Evolutionary conservation across 129 eudicot genomes (phyloP).

Genomic region (Calendula officinalis): DNA sequence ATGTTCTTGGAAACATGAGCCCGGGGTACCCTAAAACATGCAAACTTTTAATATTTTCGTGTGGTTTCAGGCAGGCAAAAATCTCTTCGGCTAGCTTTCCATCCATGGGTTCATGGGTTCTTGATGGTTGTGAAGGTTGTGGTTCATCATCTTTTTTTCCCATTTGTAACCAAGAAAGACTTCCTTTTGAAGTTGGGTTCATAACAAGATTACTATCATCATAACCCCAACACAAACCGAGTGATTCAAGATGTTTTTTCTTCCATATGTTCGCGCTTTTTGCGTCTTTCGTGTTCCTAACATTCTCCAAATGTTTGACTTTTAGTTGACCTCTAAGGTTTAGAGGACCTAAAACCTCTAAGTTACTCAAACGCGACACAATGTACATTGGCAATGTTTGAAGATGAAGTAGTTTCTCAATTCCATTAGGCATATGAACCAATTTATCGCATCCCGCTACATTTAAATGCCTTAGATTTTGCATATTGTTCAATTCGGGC

Average conservation of each 20-base stretch:
- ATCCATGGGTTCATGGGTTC: constrained; percentile 9
- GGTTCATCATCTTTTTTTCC: constrained; percentile 7
- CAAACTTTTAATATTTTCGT: constrained; percentile 21
- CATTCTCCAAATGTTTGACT: constrained; percentile 30
- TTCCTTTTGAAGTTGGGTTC: constrained; percentile 25
- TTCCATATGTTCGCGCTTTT: constrained; percentile 19
- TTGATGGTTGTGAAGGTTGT: constrained; percentile 12
- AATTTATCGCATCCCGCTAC: constrained; percentile 29
- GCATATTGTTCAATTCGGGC: constrained; percentile 26
- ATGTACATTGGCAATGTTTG: constrained; percentile 30
- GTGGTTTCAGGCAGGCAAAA: constrained; percentile 24
- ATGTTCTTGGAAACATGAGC: constrained; percentile 8
- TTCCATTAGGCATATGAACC: constrained; percentile 14
- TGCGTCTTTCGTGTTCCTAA: constrained; percentile 15
- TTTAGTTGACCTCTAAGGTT: constrained; percentile 35
- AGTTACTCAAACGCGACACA: constrained; percentile 14
- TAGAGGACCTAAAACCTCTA: constrained; percentile 23
- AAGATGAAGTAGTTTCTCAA: constrained; percentile 21
- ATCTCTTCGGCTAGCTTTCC: constrained; percentile 14
- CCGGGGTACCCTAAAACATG: constrained; percentile 35
- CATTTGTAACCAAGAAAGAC: constrained; percentile 17
- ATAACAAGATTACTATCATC: constrained; percentile 23
- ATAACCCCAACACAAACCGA: constrained; percentile 28
- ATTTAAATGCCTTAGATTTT: constrained; percentile 32
- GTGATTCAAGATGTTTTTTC: constrained; percentile 24